These are phyloP conservation scores for Coemansia sp. DNA, from an alignment of 192 early-diverging fungal species.

Conservation along the genomic window DNA sequence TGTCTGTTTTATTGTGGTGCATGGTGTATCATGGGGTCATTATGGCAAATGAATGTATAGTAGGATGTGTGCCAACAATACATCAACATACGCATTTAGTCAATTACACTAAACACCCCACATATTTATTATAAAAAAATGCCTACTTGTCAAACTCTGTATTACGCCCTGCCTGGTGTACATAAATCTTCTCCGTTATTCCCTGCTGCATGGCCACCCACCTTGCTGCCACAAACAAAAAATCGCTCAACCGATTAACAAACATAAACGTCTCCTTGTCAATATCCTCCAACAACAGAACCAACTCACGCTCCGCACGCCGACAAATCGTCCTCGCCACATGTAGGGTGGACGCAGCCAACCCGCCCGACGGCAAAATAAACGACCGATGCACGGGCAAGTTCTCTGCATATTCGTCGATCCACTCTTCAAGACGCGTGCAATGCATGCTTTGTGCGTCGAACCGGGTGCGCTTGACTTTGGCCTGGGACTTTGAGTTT, in stretches of 20 bases:
- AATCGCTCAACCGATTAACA: conserved; percentile 75
- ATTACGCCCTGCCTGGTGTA: conserved; percentile 35
- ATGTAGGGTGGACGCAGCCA: conserved; percentile 77
- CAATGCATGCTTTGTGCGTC: conserved; percentile 67
- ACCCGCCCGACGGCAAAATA: conserved; percentile 90
- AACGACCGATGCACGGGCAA: conserved; percentile 80
- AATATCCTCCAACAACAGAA: conserved; percentile 63
- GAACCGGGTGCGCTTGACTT: conserved; percentile 73
- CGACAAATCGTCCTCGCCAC: conserved; percentile 82
- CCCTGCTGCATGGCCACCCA: conserved; percentile 73
- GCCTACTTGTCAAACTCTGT: conserved; percentile 44
- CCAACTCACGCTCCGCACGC: conserved; percentile 79
- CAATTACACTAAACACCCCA: background rate
- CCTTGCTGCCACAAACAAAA: conserved; percentile 85
- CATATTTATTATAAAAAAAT: conserved; percentile 1
- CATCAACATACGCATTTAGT: too few species aligned
- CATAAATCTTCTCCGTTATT: conserved; percentile 75
- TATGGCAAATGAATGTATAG: too few species aligned
- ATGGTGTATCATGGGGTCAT: too few species aligned
- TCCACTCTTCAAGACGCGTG: conserved; percentile 75
- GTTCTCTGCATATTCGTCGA: conserved; percentile 69
- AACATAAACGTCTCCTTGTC: conserved; percentile 32
- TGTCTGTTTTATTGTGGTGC: too few species aligned
- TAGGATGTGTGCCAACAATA: too few species aligned
- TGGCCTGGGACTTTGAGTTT: conserved; percentile 56